phyloP scores from a whole-genome alignment of 2,329 filamentous ascomycete species.

The Fusarium austroafricanum region DNA sequence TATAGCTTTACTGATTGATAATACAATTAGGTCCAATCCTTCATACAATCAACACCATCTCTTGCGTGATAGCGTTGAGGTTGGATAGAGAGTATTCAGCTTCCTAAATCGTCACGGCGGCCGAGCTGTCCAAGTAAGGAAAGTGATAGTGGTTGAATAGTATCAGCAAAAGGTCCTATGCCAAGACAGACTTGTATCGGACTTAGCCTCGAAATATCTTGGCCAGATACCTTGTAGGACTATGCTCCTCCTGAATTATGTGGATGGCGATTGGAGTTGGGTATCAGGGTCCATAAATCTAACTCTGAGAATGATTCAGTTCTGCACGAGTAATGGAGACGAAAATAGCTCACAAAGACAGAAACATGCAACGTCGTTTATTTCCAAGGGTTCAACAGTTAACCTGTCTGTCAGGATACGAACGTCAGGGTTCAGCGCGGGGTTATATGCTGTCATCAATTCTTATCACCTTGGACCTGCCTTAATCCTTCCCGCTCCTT shows the following conservation, averaged over 20 bases:
- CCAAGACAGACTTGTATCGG: constrained; percentile 21
- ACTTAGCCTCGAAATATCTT: constrained; percentile 21
- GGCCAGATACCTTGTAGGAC: constrained; percentile 5
- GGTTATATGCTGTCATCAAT: constrained; percentile 15
- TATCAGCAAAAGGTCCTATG: constrained; percentile 31
- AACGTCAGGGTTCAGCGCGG: neutral
- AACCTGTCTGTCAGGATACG: neutral
- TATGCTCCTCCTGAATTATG: constrained; percentile 6
- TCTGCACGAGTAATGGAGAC: neutral
- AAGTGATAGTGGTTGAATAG: constrained; percentile 36
- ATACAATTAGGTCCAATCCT: constrained; percentile 10
- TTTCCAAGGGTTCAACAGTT: neutral
- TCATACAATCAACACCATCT: constrained; percentile 27
- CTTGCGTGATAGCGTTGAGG: constrained; percentile 32
- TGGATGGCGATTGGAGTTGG: neutral
- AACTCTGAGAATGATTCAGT: neutral
- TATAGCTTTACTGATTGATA: neutral
- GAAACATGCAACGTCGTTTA: neutral
- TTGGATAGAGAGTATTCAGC: constrained; percentile 26
- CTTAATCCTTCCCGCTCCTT: constrained; percentile 20
- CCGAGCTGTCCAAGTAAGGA: constrained; percentile 39
- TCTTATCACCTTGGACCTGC: constrained; percentile 13
- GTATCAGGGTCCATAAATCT: neutral
- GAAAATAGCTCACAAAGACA: neutral
- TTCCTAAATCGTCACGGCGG: constrained; percentile 42